phyloP scores from a whole-genome alignment of 495 filamentous ascomycete species.

The Tuber melanosporum region DNA sequence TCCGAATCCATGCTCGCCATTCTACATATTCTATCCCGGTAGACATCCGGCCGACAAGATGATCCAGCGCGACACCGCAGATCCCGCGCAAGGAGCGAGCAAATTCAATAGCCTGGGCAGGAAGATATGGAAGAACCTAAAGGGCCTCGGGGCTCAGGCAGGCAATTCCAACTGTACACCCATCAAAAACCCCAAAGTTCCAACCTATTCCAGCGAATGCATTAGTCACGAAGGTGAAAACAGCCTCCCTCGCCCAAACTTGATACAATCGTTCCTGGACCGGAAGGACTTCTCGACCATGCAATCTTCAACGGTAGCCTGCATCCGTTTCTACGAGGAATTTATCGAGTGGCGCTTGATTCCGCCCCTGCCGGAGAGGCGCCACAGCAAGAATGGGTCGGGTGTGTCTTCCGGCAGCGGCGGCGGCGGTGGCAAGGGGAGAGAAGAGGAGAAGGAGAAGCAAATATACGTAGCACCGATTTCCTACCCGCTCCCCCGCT shows the following conservation, averaged over 20 bases:
- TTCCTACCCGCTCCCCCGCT: background rate
- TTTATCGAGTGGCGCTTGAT: constrained; percentile 29
- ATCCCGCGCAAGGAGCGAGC: background rate
- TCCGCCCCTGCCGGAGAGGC: background rate
- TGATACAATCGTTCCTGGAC: constrained; percentile 30
- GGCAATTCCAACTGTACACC: background rate
- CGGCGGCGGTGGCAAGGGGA: background rate
- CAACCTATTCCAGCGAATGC: background rate
- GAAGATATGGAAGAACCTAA: background rate
- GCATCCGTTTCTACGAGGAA: constrained; percentile 25
- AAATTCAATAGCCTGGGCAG: background rate
- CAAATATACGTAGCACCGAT: background rate
- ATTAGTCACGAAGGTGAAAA: background rate
- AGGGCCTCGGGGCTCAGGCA: background rate
- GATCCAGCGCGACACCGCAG: constrained; percentile 5
- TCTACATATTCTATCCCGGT: constrained; percentile 29
- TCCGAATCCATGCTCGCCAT: constrained; percentile 29
- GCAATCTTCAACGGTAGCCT: constrained; percentile 14
- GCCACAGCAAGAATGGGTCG: background rate
- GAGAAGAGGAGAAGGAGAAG: background rate
- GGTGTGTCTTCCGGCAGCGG: background rate
- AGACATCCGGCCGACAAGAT: constrained; percentile 17
- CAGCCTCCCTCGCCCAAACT: constrained; percentile 9
- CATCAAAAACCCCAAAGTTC: background rate
- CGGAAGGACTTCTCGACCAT: constrained; percentile 25